Base-by-base conservation (phyloP, 768 basidiomycete species). In the Podaxis pistillaris region DNA sequence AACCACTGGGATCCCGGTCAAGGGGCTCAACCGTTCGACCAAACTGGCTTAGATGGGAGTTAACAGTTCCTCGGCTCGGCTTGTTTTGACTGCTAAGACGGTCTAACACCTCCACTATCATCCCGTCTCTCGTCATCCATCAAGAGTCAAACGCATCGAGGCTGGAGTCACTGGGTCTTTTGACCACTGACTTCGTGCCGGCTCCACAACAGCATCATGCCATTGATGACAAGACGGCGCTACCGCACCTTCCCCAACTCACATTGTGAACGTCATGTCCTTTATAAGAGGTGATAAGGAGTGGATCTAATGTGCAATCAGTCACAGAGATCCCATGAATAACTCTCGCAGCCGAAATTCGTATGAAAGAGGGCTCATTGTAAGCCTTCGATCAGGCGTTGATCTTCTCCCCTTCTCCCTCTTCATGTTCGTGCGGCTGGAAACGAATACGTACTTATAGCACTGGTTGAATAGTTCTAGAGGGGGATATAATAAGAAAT, bases 251-350 rank as follows among this genome's bases (percentile, higher is more conserved):
- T 3, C 53, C 36, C 33, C 8, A 13, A 38, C 53, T 38, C 36
- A n/a, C 30, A 15, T 40, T 26, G 22, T 6, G 24, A 12, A 37
- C 53, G n/a, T 55, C 37, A 41, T 38, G 22, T 13, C 54, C 38
- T 30, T 40, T n/a, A 37, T 56, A 13, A 38, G 58, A 13, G 58
- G 50, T 60, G 60, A 33, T 53, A 53, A 24, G 22, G 51, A 52
- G 58, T n/a, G 24, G 19, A 40, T 56, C n/a, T 15, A 41, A 19
- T 24, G 24, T 19, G 22, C 55, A 51, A 50, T 19, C 36, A 47
- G 49, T 28, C 47, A 44, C 36, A 49, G 36, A 37, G 33, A 19
- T 22, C 22, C 17, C 50, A 58, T 50, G 58, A 59, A 59, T 59
- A 59, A 51, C 24, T 13, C 36, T 37, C 50, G 50, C 37, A 24